Evolutionary conservation across 1,284 basidiomycete species (phyloP), one percentile per base, ranked within the genome.

Genomic region (Pyrrhoderma noxium): DNA sequence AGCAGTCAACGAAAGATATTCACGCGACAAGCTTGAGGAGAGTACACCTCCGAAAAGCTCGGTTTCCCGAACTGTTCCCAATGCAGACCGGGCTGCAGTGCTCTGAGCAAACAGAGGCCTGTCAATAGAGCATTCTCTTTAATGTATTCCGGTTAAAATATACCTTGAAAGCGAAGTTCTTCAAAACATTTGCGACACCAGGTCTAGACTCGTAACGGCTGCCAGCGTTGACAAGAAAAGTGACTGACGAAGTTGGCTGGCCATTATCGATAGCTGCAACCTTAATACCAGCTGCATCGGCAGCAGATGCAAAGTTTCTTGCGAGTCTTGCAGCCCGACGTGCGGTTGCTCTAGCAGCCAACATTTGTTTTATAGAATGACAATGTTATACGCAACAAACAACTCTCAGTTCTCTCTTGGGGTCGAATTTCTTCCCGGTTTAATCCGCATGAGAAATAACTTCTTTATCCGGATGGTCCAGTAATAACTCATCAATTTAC

Each of bases 151-250:
- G 52, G 45, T 19, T 4, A 21, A 5, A 27, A n/a, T 68, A 49
- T 60, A 95, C 93, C 87, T 94, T 96, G 83, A 93, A 96, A 55
- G 92, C 85, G 76, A 93, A 95, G 79, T 91, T 93, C 79, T 94
- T 94, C 68, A 96, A 77, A 57, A 84, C 84, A 73, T 94, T 89
- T 8, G 93, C 91, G 58, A 91, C 80, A 64, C 93, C 93, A 45
- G 89, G 80, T 62, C 85, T 84, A 56, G 81, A 70, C 75, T 97
- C 87, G 67, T 83, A 93, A 62, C 93, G 76, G 62, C 83, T 84
- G 52, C 93, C 93, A 54, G 90, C 93, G 69, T 93, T 94, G 70
- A 94, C 80, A 60, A 94, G 79, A 62, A 97, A 75, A 47, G 91
- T 92, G 63, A 97, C 80, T 59, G 87, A 79, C 39, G 89, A 76